Evolutionary conservation across 768 basidiomycete species (phyloP).

Genomic region (Mycena capillaripes): DNA sequence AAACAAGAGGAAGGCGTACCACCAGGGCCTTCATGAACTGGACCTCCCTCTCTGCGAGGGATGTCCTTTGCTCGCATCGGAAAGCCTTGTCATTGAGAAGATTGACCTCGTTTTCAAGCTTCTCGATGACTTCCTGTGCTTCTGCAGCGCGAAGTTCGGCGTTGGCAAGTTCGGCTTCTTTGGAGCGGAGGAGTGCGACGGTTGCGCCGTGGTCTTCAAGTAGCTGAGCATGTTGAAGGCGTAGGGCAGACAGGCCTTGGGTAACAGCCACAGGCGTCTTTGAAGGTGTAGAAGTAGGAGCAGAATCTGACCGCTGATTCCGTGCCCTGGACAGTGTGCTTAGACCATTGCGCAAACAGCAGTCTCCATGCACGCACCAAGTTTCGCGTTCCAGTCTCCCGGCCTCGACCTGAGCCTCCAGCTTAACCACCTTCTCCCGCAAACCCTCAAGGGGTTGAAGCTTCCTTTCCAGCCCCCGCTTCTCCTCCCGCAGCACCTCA

Average conservation of each 20-base stretch:
- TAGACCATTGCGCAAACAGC: constrained; percentile 6
- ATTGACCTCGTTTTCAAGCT: constrained; percentile 53
- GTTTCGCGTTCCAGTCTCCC: constrained; percentile 68
- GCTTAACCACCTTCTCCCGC: constrained; percentile 64
- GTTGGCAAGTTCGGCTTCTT: constrained; percentile 65
- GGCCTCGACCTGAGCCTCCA: constrained; percentile 79
- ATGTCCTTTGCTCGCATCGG: constrained; percentile 47
- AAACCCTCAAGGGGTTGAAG: constrained; percentile 65
- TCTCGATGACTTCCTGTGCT: constrained; percentile 46
- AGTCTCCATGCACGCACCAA: constrained; percentile 57
- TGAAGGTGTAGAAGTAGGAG: constrained; percentile 50
- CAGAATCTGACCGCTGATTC: constrained; percentile 45
- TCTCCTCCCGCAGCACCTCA: constrained; percentile 83
- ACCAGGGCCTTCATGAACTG: constrained; percentile 77
- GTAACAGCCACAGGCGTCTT: constrained; percentile 68
- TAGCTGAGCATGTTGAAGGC: constrained; percentile 71
- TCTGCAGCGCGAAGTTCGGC: constrained; percentile 54
- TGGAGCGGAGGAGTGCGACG: constrained; percentile 63
- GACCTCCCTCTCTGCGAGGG: constrained; percentile 69
- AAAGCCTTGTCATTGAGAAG: constrained; percentile 53
- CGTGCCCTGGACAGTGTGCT: constrained; percentile 26
- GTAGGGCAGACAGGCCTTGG: constrained; percentile 70
- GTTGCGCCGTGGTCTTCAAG: constrained; percentile 78
- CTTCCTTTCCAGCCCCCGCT: constrained; percentile 71
- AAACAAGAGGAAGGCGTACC: constrained; percentile 55